phyloP scores from a whole-genome alignment of 31 red algal species.

The Asparagopsis taxiformis region DNA sequence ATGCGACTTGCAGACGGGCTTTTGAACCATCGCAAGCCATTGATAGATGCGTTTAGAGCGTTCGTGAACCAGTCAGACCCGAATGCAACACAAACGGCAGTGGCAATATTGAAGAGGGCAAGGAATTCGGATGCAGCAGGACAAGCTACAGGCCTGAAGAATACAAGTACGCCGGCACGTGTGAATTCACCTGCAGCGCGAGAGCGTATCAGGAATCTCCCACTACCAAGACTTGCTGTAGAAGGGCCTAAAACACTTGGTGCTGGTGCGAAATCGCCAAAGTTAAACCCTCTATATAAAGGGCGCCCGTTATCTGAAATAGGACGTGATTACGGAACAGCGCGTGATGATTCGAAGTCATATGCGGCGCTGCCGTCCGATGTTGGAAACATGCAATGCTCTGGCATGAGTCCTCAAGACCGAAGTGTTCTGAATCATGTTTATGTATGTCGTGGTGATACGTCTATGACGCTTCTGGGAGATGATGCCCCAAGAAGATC shows the following conservation, averaged over 20 bases:
- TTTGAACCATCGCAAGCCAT: constrained; percentile 53
- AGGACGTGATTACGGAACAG: constrained; percentile 17
- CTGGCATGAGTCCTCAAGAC: constrained; percentile 35
- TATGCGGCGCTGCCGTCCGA: constrained; percentile 34
- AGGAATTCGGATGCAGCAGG: constrained; percentile 3
- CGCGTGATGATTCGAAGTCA: constrained; percentile 17
- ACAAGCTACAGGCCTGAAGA: background rate
- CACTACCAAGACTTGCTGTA: background rate
- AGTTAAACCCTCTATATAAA: constrained; percentile 37
- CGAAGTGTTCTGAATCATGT: constrained; percentile 29
- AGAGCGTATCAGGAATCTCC: constrained; percentile 6
- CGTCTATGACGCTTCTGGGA: no score
- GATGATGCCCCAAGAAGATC: no score
- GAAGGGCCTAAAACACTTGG: background rate
- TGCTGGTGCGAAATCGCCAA: constrained; percentile 17
- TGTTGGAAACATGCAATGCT: constrained; percentile 27
- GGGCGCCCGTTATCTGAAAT: constrained; percentile 28
- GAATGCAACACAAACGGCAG: constrained; percentile 31
- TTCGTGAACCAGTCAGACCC: constrained; percentile 60
- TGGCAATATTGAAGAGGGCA: constrained; percentile 28
- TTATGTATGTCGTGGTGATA: constrained; percentile 26
- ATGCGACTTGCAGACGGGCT: constrained; percentile 87
- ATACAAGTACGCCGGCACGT: background rate
- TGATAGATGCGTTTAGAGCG: constrained; percentile 64
- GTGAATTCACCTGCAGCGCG: constrained; percentile 7